Base-by-base conservation (phyloP, 768 basidiomycete genomes). In the Lactarius hatsudake region DNA sequence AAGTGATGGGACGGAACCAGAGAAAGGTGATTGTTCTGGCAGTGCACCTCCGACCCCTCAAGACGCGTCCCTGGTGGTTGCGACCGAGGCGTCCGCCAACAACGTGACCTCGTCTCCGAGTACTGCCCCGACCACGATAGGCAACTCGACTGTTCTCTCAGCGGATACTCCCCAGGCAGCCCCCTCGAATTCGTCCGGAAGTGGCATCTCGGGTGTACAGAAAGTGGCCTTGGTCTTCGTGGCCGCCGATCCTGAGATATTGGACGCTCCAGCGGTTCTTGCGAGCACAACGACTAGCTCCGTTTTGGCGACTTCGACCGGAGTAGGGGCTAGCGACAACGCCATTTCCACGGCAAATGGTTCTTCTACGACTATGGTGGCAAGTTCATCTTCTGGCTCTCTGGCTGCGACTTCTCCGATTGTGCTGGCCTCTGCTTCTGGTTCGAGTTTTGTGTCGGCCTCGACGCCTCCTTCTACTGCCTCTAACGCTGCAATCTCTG, bases 181-280 rank as follows among this genome's bases (percentile, higher is more conserved):
- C 3, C 60, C 36, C 20, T 62, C 72, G 18, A 42, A 67, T 40
- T 43, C 63, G 0, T 72, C 74, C 54, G 72, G 58, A 28, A 67
- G 71, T 40, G 32, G 61, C 17, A 32, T 54, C 54, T 63, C 73
- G 8, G 53, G 67, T 28, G 71, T 77, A 9, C 78, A 79, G 73
- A 82, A 82, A 63, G 85, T 87, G 7, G 81, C 81, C 0, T 78
- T 89, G n/a, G 75, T 83, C 28, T 87, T 87, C 73, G 79, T 79
- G 3, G 81, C 85, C 9, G 72, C 72, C 5, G 65, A 74, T 5
- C 79, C 78, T 36, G 76, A 76, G 58, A 73, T 76, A 15, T 72
- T 73, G 13, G 66, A 71, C 18, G 54, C 15, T 28, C 32, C 60
- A 28, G 42, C 40, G 6, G 32, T 34, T 26, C 57, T 40, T n/a